Conservation (phyloP, 2,329 filamentous ascomycete genomes). For the Biscogniauxia mediterranea region DNA sequence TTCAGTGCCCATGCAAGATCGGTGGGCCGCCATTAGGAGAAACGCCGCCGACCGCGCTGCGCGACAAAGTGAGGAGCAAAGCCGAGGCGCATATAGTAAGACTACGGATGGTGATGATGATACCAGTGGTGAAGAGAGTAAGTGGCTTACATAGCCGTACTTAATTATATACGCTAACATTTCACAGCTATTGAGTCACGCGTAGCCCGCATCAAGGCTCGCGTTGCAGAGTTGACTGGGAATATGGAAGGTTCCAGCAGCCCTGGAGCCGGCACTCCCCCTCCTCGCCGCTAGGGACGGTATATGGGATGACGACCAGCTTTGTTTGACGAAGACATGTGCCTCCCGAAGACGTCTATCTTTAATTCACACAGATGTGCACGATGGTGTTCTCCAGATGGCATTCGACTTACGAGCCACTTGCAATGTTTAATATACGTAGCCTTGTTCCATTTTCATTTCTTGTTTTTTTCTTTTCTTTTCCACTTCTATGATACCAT, state of each 20-base stretch:
- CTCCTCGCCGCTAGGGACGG: conserved; percentile 36
- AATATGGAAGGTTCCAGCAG: conserved; percentile 62
- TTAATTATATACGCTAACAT: conserved; percentile 23
- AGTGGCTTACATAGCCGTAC: conserved; percentile 16
- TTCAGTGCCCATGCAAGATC: conserved; percentile 57
- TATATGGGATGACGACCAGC: conserved; percentile 26
- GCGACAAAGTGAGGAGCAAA: conserved; percentile 64
- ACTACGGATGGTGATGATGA: conserved; percentile 72
- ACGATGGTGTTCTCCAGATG: conserved; percentile 7
- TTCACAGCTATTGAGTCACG: conserved; percentile 86
- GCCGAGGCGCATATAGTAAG: conserved; percentile 55
- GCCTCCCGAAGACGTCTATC: conserved; percentile 3
- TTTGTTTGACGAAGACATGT: conserved; percentile 12
- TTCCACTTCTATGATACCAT: conserved; percentile 33
- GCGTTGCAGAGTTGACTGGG: conserved; percentile 89
- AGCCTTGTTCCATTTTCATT: conserved; percentile 15
- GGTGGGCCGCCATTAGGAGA: conserved; percentile 95
- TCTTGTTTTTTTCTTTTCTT: conserved; percentile 22
- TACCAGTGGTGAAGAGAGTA: conserved; percentile 78
- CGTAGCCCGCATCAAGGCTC: conserved; percentile 95
- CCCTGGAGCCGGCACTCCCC: conserved; percentile 37
- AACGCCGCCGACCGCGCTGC: conserved; percentile 83
- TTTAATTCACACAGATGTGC: conserved; percentile 7
- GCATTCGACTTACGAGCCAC: conserved; percentile 3
- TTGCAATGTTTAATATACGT: conserved; percentile 21